Percentiles rank a stretch among this genome's conserved stretches.
These are phyloP conservation scores for Colletotrichum limetticola DNA, from an alignment of 2,329 filamentous ascomycete species.

Conservation along the genomic window DNA sequence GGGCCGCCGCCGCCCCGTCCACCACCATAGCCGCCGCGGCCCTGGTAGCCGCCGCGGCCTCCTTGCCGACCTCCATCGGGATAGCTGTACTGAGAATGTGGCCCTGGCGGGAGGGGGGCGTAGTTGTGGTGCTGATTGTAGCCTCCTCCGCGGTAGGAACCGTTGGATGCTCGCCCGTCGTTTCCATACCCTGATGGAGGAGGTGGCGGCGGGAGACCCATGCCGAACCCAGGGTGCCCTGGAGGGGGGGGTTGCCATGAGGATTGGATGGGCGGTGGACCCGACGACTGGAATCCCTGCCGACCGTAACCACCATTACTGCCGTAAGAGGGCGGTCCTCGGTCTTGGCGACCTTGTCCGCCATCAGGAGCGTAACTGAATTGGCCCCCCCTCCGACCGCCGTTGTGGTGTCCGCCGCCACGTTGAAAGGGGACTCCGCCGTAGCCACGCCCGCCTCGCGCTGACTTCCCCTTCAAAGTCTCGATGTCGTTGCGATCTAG, in stretches of 20 bases:
- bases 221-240: slow-evolving; percentile 54
- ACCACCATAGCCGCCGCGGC: slow-evolving; percentile 11
- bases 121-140: slow-evolving; percentile 25
- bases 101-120: slow-evolving; percentile 11
- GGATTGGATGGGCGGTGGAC: slow-evolving; percentile 20
- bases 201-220: slow-evolving; percentile 57
- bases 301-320: slow-evolving; percentile 34
- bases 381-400: slow-evolving; percentile 52
- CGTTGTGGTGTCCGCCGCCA: slow-evolving; percentile 53
- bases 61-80: slow-evolving; percentile 12
- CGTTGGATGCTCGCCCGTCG: slow-evolving; percentile 25
- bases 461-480: slow-evolving; percentile 72
- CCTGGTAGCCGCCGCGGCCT: slow-evolving; percentile 27
- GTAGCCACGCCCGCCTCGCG: slow-evolving; percentile 73
- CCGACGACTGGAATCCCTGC: not conserved
- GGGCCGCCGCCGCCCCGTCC: not conserved
- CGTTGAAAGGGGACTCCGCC: slow-evolving; percentile 71
- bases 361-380: slow-evolving; percentile 62
- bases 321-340: slow-evolving; percentile 26
- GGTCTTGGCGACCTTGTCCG: slow-evolving; percentile 34
- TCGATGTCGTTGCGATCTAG: slow-evolving; percentile 83
- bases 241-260: slow-evolving; percentile 59
- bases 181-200: slow-evolving; percentile 50
- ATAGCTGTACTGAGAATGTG: slow-evolving; percentile 1
- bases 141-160: slow-evolving; percentile 11